Conservation (phyloP, 345 rosid species). For the Salix caprea region DNA sequence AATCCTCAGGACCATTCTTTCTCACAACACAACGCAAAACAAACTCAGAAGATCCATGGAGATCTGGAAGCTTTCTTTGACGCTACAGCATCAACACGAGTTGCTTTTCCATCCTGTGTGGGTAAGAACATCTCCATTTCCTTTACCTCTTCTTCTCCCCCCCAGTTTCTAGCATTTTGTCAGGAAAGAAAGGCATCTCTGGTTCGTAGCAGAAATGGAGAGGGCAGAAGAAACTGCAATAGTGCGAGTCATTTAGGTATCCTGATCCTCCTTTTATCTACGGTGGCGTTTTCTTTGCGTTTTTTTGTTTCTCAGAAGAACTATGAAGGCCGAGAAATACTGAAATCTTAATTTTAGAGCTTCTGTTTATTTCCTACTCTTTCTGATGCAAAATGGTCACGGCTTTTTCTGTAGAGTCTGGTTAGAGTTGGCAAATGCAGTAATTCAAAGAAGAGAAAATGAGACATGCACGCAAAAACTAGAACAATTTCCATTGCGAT, state of each 20-base stretch:
- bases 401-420: not conserved
- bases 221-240: not conserved
- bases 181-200: not conserved
- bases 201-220: not conserved
- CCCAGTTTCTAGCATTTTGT: not conserved
- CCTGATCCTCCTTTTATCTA: not conserved
- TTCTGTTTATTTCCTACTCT: constrained; percentile 3
- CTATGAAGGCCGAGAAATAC: not conserved
- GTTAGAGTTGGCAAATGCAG: constrained; percentile 8
- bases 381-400: constrained; percentile 11
- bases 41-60: constrained; percentile 9
- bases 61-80: not conserved
- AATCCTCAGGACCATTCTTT: constrained; percentile 15
- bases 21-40: constrained; percentile 4
- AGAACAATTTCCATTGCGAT: constrained; percentile 47
- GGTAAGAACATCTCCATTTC: constrained; percentile 20
- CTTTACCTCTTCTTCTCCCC: not conserved
- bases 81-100: constrained; percentile 5
- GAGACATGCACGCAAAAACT: constrained; percentile 49
- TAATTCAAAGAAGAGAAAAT: constrained; percentile 4
- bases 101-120: constrained; percentile 2
- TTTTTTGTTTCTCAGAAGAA: not conserved
- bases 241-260: not conserved
- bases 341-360: constrained; percentile 2
- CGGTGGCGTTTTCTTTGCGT: not conserved